These are phyloP conservation scores for Oemleria cerasiformis DNA, from an alignment of 306 rosid species.

Conservation along the genomic window DNA sequence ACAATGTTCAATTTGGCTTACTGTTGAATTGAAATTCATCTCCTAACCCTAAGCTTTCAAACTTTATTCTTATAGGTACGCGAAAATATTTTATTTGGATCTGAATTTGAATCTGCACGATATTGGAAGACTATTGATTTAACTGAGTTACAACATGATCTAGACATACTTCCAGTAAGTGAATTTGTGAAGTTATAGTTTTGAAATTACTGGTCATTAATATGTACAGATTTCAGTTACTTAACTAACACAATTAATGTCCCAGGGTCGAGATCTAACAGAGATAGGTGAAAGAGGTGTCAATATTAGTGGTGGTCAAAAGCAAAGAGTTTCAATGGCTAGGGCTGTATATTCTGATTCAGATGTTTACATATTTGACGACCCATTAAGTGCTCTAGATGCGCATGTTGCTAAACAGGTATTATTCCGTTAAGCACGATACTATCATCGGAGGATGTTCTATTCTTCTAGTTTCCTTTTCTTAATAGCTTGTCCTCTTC, in stretches of 20 bases:
- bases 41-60: slow-evolving; percentile 15
- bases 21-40: too few relatives aligned
- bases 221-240: neutral
- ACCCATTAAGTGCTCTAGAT: slow-evolving; percentile 94
- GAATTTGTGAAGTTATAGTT: slow-evolving; percentile 22
- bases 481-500: too few relatives aligned
- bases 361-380: slow-evolving; percentile 82
- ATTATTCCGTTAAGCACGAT: slow-evolving; percentile 65
- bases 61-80: slow-evolving; percentile 55
- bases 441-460: too few relatives aligned
- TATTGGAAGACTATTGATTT: slow-evolving; percentile 68
- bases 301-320: slow-evolving; percentile 95
- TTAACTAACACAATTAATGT: slow-evolving; percentile 4
- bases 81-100: slow-evolving; percentile 81
- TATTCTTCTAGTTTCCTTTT: too few relatives aligned
- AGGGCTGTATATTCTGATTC: slow-evolving; percentile 83
- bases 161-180: slow-evolving; percentile 78
- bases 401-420: slow-evolving; percentile 86
- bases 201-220: slow-evolving; percentile 14
- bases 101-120: slow-evolving; percentile 53
- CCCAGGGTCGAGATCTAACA: slow-evolving; percentile 74
- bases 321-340: slow-evolving; percentile 92
- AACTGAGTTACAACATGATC: slow-evolving; percentile 70
- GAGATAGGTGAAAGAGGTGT: slow-evolving; percentile 97
- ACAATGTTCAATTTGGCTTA: too few relatives aligned